A percentile compares a stretch with the other conserved stretches of the same genome.
These are phyloP conservation scores for Phytophthora multivora DNA, from an alignment of 352 stramenopile genomes.

Conservation along the genomic window DNA sequence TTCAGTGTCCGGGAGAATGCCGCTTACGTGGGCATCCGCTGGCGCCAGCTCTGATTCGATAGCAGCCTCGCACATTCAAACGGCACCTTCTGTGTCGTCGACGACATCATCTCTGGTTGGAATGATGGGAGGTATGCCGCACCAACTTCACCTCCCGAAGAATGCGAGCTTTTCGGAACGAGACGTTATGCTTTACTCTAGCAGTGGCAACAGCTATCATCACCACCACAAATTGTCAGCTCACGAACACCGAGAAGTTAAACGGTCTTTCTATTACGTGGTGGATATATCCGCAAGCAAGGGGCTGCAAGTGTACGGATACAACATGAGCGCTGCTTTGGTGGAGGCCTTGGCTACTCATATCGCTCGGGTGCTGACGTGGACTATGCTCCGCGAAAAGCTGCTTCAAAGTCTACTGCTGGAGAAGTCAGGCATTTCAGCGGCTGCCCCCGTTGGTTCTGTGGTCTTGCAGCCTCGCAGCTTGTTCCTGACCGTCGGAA, in stretches of 20 bases:
- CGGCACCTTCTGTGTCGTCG: conserved; percentile 32
- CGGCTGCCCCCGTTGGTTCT: conserved; percentile 48
- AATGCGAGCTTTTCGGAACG: conserved; percentile 49
- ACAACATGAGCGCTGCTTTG: conserved; percentile 77
- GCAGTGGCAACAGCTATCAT: conserved; percentile 19
- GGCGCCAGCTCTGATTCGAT: conserved; percentile 46
- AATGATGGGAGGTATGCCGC: conserved; percentile 14
- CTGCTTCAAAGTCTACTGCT: conserved; percentile 65
- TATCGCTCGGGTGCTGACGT: conserved; percentile 67
- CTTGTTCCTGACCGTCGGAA: conserved; percentile 40
- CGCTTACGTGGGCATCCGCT: conserved; percentile 42
- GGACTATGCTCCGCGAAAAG: conserved; percentile 70
- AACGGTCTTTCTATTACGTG: conserved; percentile 79
- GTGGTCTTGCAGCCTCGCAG: conserved; percentile 67
- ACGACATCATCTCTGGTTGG: conserved; percentile 39
- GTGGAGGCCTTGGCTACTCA: conserved; percentile 62
- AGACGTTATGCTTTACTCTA: conserved; percentile 60
- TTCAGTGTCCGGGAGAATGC: conserved; percentile 43
- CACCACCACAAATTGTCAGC: conserved; percentile 19
- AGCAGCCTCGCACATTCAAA: conserved; percentile 24
- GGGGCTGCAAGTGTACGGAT: conserved; percentile 67
- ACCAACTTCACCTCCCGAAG: conserved; percentile 26
- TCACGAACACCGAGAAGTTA: conserved; percentile 24
- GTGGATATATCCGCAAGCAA: conserved; percentile 65
- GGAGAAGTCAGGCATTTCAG: conserved; percentile 59